Evolutionary conservation across 2,329 filamentous ascomycete genomes (phyloP).

Genomic region (Fusarium sp.): DNA sequence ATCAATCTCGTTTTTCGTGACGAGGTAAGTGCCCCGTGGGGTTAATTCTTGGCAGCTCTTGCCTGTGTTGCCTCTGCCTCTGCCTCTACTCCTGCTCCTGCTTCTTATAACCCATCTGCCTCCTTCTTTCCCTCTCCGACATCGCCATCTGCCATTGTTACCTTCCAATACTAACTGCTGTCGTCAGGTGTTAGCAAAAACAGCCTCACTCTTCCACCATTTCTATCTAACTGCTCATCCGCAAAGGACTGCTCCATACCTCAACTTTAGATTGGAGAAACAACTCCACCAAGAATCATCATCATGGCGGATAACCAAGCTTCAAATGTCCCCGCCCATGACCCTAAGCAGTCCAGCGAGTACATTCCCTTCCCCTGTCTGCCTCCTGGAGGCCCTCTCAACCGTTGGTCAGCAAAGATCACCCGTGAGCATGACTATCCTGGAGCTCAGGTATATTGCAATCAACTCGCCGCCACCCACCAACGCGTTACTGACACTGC

Average conservation of each 20-base stretch:
- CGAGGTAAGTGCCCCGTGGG: slow-evolving; percentile 11
- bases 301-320: slow-evolving; percentile 47
- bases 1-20: slow-evolving; percentile 11
- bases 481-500: slow-evolving; percentile 2
- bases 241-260: not conserved
- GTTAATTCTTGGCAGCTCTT: slow-evolving; percentile 20
- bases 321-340: slow-evolving; percentile 36
- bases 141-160: not conserved
- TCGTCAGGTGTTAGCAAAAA: not conserved
- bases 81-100: slow-evolving; percentile 1
- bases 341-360: slow-evolving; percentile 63
- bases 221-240: not conserved
- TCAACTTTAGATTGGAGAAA: slow-evolving; percentile 3
- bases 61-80: not conserved
- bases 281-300: slow-evolving; percentile 2
- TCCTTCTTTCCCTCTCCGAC: slow-evolving; percentile 1
- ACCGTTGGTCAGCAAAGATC: slow-evolving; percentile 86
- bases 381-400: slow-evolving; percentile 71
- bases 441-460: slow-evolving; percentile 79
- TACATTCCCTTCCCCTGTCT: slow-evolving; percentile 67
- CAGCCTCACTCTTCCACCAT: not conserved
- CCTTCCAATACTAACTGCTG: slow-evolving; percentile 1
- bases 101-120: not conserved
- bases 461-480: not conserved
- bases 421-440: slow-evolving; percentile 91